These are phyloP conservation scores for Wallacemonas rigidus DNA, from an alignment of 208 protist species.

Conservation along the genomic window DNA sequence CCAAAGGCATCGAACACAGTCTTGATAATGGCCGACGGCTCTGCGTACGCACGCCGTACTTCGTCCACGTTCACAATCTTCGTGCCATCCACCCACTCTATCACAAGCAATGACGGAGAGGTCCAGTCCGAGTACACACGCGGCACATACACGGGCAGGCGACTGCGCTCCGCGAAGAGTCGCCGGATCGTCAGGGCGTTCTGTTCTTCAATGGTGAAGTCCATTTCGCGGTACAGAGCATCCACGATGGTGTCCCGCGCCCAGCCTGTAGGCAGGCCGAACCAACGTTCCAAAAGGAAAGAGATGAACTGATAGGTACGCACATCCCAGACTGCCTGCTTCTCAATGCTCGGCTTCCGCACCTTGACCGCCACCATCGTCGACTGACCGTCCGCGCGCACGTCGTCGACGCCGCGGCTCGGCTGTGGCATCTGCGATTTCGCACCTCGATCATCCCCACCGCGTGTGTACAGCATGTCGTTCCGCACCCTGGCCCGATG, in stretches of 20 bases:
- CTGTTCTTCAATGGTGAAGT: conserved; percentile 82
- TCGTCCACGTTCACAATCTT: conserved; percentile 70
- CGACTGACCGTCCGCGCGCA: background rate
- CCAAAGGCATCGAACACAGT: conserved; percentile 88
- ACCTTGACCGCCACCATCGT: conserved; percentile 94
- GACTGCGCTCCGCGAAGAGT: conserved; percentile 37
- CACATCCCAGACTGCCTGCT: conserved; percentile 87
- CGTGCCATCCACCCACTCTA: conserved; percentile 93
- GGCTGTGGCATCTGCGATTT: background rate
- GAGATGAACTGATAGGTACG: conserved; percentile 71
- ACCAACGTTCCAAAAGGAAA: conserved; percentile 58
- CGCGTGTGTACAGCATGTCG: conserved; percentile 14
- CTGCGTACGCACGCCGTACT: conserved; percentile 48
- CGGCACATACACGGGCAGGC: conserved; percentile 60
- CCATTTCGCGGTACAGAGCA: conserved; percentile 72
- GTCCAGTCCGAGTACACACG: conserved; percentile 57
- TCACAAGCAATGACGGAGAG: conserved; percentile 75
- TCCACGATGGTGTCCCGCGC: conserved; percentile 65
- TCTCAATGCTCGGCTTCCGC: conserved; percentile 82
- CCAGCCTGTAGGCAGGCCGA: conserved; percentile 81
- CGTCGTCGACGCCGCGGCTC: background rate
- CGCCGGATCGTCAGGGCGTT: conserved; percentile 59
- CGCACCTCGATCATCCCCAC: too few relatives aligned
- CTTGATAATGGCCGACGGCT: conserved; percentile 48
- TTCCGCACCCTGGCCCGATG: conserved; percentile 68